A percentile compares a stretch with the other conserved stretches of the same genome.
phyloP scores from a whole-genome alignment of 2,329 filamentous ascomycete genomes.

The Xylaria sp. region DNA sequence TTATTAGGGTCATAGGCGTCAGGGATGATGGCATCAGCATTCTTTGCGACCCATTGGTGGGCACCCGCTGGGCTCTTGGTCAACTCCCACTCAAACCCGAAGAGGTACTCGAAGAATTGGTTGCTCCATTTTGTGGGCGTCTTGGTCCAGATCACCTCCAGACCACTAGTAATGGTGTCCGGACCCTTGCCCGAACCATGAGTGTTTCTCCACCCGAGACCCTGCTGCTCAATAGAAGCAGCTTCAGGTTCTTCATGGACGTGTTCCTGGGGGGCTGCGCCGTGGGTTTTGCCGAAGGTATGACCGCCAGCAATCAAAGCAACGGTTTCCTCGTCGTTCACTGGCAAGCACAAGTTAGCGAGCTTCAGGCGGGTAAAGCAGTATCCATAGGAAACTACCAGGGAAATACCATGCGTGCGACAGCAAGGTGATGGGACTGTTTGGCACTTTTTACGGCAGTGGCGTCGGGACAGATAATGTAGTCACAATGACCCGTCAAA shows the following conservation, averaged over 20 bases:
- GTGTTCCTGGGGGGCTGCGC: conserved; percentile 67
- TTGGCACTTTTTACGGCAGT: neutral
- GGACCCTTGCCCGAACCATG: conserved; percentile 70
- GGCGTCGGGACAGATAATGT: neutral
- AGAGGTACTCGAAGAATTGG: conserved; percentile 75
- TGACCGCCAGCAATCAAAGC: conserved; percentile 81
- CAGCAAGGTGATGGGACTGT: neutral
- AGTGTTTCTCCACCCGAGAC: conserved; percentile 74
- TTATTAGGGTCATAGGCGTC: conserved; percentile 72
- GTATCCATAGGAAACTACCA: neutral
- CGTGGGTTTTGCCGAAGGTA: conserved; percentile 82
- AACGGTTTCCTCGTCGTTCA: conserved; percentile 83
- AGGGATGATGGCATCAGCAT: conserved; percentile 69
- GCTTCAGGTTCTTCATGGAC: conserved; percentile 72
- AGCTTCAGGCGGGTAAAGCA: neutral
- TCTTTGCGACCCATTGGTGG: conserved; percentile 78
- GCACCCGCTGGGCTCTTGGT: conserved; percentile 77
- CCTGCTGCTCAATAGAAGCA: conserved; percentile 68
- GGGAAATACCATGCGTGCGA: neutral
- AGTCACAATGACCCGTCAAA: neutral
- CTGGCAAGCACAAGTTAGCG: conserved; percentile 13
- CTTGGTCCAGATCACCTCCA: conserved; percentile 81
- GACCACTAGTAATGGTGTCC: conserved; percentile 75
- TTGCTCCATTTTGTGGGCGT: conserved; percentile 79
- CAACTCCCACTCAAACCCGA: conserved; percentile 79